Evolutionary conservation across 164 flowering plant species (phyloP).

Genomic region (Litsea cubeba): DNA sequence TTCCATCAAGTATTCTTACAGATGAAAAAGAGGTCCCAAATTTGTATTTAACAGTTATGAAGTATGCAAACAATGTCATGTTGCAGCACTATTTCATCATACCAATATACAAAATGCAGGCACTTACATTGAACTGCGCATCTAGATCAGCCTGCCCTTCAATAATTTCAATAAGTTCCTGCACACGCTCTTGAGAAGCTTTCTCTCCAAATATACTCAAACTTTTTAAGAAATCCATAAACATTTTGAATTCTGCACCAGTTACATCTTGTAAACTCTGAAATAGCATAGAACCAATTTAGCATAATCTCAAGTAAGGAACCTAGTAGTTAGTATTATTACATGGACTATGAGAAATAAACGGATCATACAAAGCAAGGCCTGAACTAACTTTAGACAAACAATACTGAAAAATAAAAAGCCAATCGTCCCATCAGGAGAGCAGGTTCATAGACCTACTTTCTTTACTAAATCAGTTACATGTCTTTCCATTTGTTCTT

Average conservation of each 20-base stretch:
- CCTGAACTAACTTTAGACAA: too few relatives aligned
- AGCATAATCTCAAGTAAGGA: background rate
- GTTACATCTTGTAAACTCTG: slow-evolving; percentile 97
- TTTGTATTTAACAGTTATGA: too few relatives aligned
- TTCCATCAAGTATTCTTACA: too few relatives aligned
- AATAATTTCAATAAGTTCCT: slow-evolving; percentile 77
- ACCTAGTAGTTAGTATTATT: background rate
- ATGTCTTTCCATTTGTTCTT: slow-evolving; percentile 92
- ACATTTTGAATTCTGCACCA: slow-evolving; percentile 92
- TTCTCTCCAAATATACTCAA: slow-evolving; percentile 85
- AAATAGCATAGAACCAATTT: slow-evolving; percentile 19
- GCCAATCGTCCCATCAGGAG: background rate
- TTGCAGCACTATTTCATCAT: background rate
- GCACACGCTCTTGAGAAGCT: slow-evolving; percentile 75
- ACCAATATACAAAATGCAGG: background rate
- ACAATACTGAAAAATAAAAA: background rate
- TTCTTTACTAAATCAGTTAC: slow-evolving; percentile 88
- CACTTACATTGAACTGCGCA: slow-evolving; percentile 83
- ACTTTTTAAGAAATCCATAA: slow-evolving; percentile 84
- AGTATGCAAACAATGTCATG: too few relatives aligned
- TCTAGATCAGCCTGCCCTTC: slow-evolving; percentile 96
- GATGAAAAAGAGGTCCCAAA: too few relatives aligned
- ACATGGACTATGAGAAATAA: background rate
- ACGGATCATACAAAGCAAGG: background rate
- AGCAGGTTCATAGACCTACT: slow-evolving; percentile 25